A percentile compares a stretch with the other conserved stretches of the same genome.
Conservation (phyloP, 306 rosid species). For the Canavalia ensiformis region DNA sequence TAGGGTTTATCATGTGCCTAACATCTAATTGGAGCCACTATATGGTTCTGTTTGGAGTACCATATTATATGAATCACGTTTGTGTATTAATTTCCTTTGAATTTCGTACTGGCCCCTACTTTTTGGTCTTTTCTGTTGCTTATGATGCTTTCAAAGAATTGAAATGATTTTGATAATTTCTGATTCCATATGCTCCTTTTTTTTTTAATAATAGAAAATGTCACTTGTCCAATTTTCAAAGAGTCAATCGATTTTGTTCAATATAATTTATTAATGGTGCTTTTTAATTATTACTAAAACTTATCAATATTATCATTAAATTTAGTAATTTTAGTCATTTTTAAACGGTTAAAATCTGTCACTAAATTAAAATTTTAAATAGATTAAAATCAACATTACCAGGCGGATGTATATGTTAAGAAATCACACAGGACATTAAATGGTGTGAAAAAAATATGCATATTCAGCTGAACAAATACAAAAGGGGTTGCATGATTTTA, state of each 20-base stretch:
- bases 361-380: too few species aligned
- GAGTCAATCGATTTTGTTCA: too few species aligned
- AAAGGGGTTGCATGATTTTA: neutral
- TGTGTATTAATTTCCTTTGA: neutral
- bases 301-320: too few species aligned
- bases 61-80: neutral
- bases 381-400: too few species aligned
- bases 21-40: conserved; percentile 33
- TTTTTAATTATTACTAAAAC: too few species aligned
- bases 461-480: neutral
- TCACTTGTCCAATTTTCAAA: too few species aligned
- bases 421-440: neutral
- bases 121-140: conserved; percentile 2
- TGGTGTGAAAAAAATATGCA: neutral
- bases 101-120: neutral
- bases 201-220: neutral
- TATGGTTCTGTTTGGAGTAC: neutral
- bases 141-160: neutral
- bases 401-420: too few species aligned
- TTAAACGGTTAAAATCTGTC: too few species aligned
- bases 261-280: too few species aligned
- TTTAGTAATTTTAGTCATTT: too few species aligned
- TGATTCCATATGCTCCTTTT: too few species aligned
- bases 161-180: neutral
- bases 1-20: conserved; percentile 12